Percentiles rank a stretch among this genome's conserved stretches.
Evolutionary conservation across 1,284 basidiomycete species (phyloP).

Genomic region (Naganishia albida): DNA sequence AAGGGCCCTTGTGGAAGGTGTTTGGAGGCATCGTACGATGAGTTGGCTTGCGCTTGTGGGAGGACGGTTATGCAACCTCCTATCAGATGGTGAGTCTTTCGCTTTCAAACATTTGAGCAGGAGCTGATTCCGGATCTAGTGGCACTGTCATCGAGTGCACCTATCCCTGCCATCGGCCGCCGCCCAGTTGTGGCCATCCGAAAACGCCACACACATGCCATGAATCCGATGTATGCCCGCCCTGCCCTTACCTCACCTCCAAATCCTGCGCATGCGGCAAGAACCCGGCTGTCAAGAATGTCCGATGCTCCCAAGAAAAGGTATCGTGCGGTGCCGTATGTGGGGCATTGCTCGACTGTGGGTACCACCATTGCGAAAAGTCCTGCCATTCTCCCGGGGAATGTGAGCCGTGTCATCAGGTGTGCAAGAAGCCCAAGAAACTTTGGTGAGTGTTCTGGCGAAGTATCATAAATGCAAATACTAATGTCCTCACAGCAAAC

Average conservation of each 20-base stretch:
- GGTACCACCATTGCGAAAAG: slow-evolving; percentile 79
- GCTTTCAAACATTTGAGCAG: too few species aligned
- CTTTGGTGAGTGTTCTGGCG: slow-evolving; percentile 63
- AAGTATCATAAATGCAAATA: neutral
- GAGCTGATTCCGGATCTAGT: slow-evolving; percentile 24
- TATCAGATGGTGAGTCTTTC: slow-evolving; percentile 62
- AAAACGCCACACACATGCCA: slow-evolving; percentile 77
- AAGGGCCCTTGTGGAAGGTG: slow-evolving; percentile 76
- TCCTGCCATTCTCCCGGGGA: slow-evolving; percentile 70
- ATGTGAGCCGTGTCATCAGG: slow-evolving; percentile 72
- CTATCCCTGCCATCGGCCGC: slow-evolving; percentile 73
- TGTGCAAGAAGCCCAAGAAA: slow-evolving; percentile 79
- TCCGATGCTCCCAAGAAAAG: slow-evolving; percentile 74
- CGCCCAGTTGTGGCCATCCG: slow-evolving; percentile 76
- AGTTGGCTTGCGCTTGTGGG: slow-evolving; percentile 80
- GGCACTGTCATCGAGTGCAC: slow-evolving; percentile 65
- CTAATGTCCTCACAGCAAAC: slow-evolving; percentile 55
- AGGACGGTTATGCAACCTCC: slow-evolving; percentile 69
- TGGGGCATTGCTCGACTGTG: slow-evolving; percentile 68
- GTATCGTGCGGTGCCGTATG: slow-evolving; percentile 79
- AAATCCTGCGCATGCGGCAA: slow-evolving; percentile 87
- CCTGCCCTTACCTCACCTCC: slow-evolving; percentile 74
- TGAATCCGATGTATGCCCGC: slow-evolving; percentile 69
- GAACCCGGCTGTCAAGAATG: slow-evolving; percentile 59
- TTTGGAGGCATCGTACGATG: slow-evolving; percentile 82